Conservation (phyloP, 805 yeast genomes). For the Saturnispora hagleri region DNA sequence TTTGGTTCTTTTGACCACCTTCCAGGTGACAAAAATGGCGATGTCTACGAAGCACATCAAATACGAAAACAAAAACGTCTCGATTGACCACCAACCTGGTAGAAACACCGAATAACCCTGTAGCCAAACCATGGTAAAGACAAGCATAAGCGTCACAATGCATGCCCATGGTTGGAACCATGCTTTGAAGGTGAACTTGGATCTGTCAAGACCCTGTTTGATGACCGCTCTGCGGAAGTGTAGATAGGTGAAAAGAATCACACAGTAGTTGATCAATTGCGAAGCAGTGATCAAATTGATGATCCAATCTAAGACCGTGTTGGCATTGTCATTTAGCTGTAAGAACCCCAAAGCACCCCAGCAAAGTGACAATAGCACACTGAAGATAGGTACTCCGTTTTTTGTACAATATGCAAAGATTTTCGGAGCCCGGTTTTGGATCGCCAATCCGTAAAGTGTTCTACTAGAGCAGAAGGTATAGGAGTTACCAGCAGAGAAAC, state of each 20-base stretch:
- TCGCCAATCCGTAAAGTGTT: slow-evolving; percentile 59
- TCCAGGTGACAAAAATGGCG: slow-evolving; percentile 42
- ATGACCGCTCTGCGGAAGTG: slow-evolving; percentile 52
- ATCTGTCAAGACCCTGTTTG: slow-evolving; percentile 42
- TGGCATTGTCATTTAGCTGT: slow-evolving; percentile 52
- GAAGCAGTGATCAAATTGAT: slow-evolving; percentile 63
- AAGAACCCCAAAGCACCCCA: slow-evolving; percentile 64
- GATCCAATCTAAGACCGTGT: slow-evolving; percentile 63
- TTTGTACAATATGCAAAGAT: slow-evolving; percentile 53
- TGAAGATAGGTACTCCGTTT: slow-evolving; percentile 65
- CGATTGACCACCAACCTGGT: slow-evolving; percentile 69
- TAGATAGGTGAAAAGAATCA: slow-evolving; percentile 48
- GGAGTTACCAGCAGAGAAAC: slow-evolving; percentile 77
- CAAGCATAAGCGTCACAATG: slow-evolving; percentile 15
- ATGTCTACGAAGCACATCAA: slow-evolving; percentile 56
- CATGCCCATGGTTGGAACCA: slow-evolving; percentile 29
- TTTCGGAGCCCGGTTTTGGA: slow-evolving; percentile 63
- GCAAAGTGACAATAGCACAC: slow-evolving; percentile 43
- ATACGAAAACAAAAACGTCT: slow-evolving; percentile 58
- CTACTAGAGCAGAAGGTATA: slow-evolving; percentile 63
- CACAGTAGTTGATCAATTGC: slow-evolving; percentile 52
- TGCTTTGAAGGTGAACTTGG: slow-evolving; percentile 40
- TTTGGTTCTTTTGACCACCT: slow-evolving; percentile 40
- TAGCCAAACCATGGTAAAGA: slow-evolving; percentile 32
- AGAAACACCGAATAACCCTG: slow-evolving; percentile 46